phyloP scores from a whole-genome alignment of 352 stramenopile genomes.

The Saprolegnia diclina region DNA sequence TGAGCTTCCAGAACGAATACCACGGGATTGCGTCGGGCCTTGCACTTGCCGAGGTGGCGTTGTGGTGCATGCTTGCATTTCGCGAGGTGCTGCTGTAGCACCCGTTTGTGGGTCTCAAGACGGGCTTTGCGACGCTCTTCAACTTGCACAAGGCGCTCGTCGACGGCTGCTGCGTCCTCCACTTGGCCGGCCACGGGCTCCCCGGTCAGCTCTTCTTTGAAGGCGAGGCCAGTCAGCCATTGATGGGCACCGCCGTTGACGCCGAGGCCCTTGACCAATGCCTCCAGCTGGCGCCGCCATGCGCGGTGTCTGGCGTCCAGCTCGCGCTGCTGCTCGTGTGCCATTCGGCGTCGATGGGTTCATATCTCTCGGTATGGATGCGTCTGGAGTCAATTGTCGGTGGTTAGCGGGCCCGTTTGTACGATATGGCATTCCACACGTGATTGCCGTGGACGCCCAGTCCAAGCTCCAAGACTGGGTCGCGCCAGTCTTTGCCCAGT shows the following conservation, averaged over 20 bases:
- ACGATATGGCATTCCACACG: background rate
- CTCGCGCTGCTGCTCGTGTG: conserved; percentile 1
- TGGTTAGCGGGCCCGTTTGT: background rate
- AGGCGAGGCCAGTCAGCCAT: conserved; percentile 1
- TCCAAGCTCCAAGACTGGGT: conserved; percentile 1
- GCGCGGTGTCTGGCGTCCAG: background rate
- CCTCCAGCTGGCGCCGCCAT: background rate
- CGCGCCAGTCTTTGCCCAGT: conserved; percentile 2
- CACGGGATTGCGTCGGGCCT: background rate
- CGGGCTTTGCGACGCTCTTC: background rate
- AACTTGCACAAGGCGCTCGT: background rate
- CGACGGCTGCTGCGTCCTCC: conserved; percentile 1
- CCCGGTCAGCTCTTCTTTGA: conserved; percentile 2
- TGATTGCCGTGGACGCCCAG: background rate
- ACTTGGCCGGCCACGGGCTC: background rate
- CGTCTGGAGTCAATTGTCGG: background rate
- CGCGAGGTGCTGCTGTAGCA: background rate
- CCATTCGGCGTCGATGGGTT: conserved; percentile 1
- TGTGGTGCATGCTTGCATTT: too few relatives aligned
- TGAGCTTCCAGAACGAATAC: conserved; percentile 9
- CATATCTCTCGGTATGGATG: background rate
- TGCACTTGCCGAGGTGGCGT: background rate
- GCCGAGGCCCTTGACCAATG: background rate
- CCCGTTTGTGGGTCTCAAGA: background rate
- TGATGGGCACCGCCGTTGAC: background rate